Evolutionary conservation across 169 alveolate genomes (phyloP), one percentile per base, ranked within the genome.

Genomic region (Plasmodium reichenowi): DNA sequence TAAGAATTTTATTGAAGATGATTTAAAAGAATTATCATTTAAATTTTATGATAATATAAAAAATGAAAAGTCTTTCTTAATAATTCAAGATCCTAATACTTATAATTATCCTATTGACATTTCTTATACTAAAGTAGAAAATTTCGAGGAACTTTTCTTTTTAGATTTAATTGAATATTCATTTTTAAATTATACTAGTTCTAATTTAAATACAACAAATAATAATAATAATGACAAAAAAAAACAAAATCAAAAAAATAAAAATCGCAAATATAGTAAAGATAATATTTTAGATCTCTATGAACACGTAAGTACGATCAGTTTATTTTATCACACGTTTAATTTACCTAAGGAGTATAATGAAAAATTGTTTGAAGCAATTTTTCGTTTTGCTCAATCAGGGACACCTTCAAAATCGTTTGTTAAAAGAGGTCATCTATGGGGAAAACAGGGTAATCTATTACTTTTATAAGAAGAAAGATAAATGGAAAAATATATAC

Each of bases 11-110:
- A 56, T 83, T 15, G 50, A 83, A 68, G 72, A 83, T 20, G 72
- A 68, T 47, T 68, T 47, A 50, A 70, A 68, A 68, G 60, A 38
- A 58, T 67, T 83, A 48, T 56, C 91, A 32, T 83, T 60, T 9
- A 52, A 54, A 68, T 58, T 83, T 83, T 17, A 12, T 38, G 43
- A 54, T 6, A 83, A 67, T 38, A 32, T 80, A 26, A 58, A 67
- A 83, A 68, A 83, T 15, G 59, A 54, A 32, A 83, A 83, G 59
- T 83, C 91, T 24, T 83, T 83, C 70, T n/a, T 83, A 22, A 70
- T 83, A 6, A 68, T 67, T 43, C 20, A 83, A 29, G 85, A 62
- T 5, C 91, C 91, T 13, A 32, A 29, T 68, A 63, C 52, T 17
- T 83, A 83, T 50, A 29, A 29, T 50, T 83, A 54, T 50, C 91